Evolutionary conservation across 116 monocot genomes (phyloP), one percentile per base, ranked within the genome.

Genomic region (Trichopus zeylanicus): DNA sequence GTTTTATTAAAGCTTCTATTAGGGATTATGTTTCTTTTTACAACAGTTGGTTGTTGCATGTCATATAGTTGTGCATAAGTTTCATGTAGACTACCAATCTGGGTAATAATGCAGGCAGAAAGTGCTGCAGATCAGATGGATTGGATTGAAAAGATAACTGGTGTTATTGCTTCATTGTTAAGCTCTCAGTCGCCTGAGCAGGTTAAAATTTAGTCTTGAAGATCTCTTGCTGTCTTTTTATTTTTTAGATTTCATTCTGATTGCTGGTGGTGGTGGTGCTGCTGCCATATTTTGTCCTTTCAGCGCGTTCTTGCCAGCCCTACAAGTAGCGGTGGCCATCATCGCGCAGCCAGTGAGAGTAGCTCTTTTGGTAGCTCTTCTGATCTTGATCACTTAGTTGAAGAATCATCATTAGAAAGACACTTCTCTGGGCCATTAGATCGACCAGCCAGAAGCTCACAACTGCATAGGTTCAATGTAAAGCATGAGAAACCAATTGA

Each of bases 101-200:
- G 16, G 64, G 37, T 72, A 8, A 61, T 67, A 51, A 57, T 70
- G 59, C 76, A 99, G 99, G 99, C 99, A n/a, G 99, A 99, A 70
- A 99, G 88, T 76, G 85, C 99, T 48, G 62, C 83, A 72, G 99
- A 99, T 82, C 92, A 99, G 62, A 92, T 92, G 88, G 99, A 99
- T 73, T 99, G 99, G 99, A 88, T 99, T 70, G 99, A 99, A 65
- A 99, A 99, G 62, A 99, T 99, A 67, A 99, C 99, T 31, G 99
- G 99, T 48, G 99, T 99, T 42, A 99, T 99, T 76, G 92, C 99
- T 21, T 99, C 99, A n/a, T 73, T 99, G 23, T 69, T 99, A 27
- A 99, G 88, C 61, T 81, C 99, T 42, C 99, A 99, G 64, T 85
- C 99, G 46, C 85, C 92, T 59, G 99, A 99, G 63, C 77, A 81